Percentiles rank a stretch among this genome's conserved stretches.
These are phyloP conservation scores for Elaeagnus macrophylla DNA, from an alignment of 306 rosid genomes.

Conservation along the genomic window DNA sequence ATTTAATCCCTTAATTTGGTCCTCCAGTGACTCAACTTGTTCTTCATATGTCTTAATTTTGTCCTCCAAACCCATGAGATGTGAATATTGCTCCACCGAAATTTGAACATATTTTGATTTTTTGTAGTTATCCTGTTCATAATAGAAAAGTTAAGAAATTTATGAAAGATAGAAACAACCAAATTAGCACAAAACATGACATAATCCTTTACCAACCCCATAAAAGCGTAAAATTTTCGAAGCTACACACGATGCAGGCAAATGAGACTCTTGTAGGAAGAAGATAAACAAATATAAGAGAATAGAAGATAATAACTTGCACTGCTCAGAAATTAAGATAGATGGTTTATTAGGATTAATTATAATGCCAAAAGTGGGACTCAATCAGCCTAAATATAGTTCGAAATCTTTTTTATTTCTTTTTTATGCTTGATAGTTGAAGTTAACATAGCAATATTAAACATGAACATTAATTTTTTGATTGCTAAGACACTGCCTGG, in stretches of 20 bases:
- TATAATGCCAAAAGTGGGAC: too few species aligned
- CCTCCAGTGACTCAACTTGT: conserved; percentile 60
- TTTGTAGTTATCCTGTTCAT: conserved; percentile 55
- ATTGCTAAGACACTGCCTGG: too few species aligned
- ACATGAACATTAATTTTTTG: too few species aligned
- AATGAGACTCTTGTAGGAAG: background rate
- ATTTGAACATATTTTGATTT: conserved; percentile 76
- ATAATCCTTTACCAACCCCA: too few species aligned
- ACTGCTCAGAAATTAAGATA: too few species aligned
- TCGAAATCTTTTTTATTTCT: too few species aligned
- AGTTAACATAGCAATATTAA: too few species aligned
- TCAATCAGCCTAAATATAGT: too few species aligned
- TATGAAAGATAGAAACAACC: conserved; percentile 9
- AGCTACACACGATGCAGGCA: background rate
- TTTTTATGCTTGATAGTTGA: too few species aligned
- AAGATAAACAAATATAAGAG: too few species aligned
- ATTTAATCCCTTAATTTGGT: conserved; percentile 54
- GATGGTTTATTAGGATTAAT: too few species aligned
- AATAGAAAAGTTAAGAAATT: conserved; percentile 5
- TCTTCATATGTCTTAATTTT: conserved; percentile 66
- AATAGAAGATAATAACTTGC: too few species aligned
- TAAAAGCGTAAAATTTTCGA: conserved; percentile 15
- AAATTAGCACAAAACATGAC: background rate
- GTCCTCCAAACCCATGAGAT: conserved; percentile 74
- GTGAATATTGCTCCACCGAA: conserved; percentile 82